Evolutionary conservation across 345 rosid genomes (phyloP).

Genomic region (Boechera stricta): DNA sequence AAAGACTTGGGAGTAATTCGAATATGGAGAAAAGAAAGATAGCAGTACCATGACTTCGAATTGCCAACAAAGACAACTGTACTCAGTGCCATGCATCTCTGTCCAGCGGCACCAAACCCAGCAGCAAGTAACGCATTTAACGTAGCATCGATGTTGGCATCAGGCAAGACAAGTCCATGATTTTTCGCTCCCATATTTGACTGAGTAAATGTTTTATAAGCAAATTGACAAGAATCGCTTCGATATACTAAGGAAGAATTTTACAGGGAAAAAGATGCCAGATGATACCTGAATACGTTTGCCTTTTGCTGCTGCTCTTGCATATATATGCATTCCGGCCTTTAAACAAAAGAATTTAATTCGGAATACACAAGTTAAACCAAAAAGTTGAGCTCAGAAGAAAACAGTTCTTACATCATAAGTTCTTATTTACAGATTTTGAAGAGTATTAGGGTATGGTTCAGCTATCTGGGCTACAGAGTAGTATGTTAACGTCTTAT

Average conservation of each 20-base stretch:
- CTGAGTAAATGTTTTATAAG: slow-evolving; percentile 51
- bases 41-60: slow-evolving; percentile 72
- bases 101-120: slow-evolving; percentile 99
- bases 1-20: not conserved
- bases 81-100: slow-evolving; percentile 98
- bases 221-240: slow-evolving; percentile 19
- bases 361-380: slow-evolving; percentile 10
- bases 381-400: not conserved
- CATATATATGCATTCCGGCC: slow-evolving; percentile 99
- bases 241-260: slow-evolving; percentile 7
- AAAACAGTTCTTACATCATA: slow-evolving; percentile 5
- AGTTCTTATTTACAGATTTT: not conserved
- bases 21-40: not conserved
- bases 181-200: slow-evolving; percentile 99
- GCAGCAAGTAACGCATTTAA: slow-evolving; percentile 90
- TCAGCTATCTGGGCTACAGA: not conserved
- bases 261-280: slow-evolving; percentile 1
- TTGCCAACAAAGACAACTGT: slow-evolving; percentile 86
- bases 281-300: slow-evolving; percentile 89
- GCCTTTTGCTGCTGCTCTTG: slow-evolving; percentile 89
- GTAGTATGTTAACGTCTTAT: not conserved
- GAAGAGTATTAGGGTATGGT: not conserved
- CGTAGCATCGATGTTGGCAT: slow-evolving; percentile 80
- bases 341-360: slow-evolving; percentile 39
- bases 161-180: slow-evolving; percentile 87